Evolutionary conservation across 1,284 basidiomycete genomes (phyloP).

Genomic region (Trichosporon sp.): DNA sequence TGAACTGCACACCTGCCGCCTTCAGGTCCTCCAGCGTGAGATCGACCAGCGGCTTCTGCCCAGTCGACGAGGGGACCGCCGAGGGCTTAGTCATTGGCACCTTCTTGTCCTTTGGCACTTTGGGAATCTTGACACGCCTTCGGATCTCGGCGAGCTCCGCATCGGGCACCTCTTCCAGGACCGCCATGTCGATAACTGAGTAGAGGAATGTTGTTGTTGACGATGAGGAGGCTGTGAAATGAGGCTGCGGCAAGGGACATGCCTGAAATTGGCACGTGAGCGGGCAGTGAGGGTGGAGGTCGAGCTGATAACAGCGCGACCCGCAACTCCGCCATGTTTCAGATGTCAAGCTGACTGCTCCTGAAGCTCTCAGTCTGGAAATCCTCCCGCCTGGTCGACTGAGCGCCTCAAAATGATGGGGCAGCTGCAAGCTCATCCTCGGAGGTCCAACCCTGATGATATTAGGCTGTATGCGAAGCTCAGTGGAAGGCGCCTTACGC

Average conservation of each 20-base stretch:
- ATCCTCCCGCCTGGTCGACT: too few relatives aligned
- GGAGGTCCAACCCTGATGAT: too few relatives aligned
- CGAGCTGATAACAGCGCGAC: conserved; percentile 63
- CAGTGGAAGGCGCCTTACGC: too few relatives aligned
- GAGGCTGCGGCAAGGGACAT: background rate
- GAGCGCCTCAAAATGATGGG: too few relatives aligned
- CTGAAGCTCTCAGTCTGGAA: too few relatives aligned
- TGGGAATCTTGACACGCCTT: background rate
- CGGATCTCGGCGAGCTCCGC: background rate
- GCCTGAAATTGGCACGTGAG: conserved; percentile 56
- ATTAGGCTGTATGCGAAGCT: too few relatives aligned
- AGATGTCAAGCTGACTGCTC: too few relatives aligned
- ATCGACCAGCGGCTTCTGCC: conserved; percentile 15
- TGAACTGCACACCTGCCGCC: conserved; percentile 18
- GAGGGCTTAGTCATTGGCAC: background rate
- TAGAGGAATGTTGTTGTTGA: background rate
- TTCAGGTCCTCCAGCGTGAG: conserved; percentile 14
- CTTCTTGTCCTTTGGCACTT: background rate
- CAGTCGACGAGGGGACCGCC: background rate
- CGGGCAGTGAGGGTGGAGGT: background rate
- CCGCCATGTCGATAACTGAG: background rate
- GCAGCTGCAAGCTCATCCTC: too few relatives aligned
- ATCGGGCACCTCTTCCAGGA: background rate
- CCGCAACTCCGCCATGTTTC: too few relatives aligned
- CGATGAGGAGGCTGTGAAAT: background rate